Evolutionary conservation across 2,329 filamentous ascomycete genomes (phyloP).

Genomic region (Didymella sp.): DNA sequence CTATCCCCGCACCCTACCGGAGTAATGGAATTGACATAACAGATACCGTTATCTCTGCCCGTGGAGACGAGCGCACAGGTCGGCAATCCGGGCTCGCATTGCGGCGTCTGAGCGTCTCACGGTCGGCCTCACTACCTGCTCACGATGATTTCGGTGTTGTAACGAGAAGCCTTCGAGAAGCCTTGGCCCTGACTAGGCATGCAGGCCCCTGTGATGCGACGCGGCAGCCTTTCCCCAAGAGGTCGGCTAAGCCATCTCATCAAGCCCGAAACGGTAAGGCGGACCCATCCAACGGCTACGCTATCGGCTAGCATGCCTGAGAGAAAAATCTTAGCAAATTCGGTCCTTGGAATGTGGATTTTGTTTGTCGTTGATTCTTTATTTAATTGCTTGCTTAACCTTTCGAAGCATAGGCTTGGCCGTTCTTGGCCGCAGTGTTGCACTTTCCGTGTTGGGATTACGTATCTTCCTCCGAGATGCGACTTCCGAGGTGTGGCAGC

Average conservation of each 20-base stretch:
- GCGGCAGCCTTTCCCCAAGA: constrained; percentile 9
- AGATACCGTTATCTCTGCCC: constrained; percentile 18
- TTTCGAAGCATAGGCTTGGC: constrained; percentile 14
- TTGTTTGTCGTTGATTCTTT: constrained; percentile 21
- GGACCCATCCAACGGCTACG: background rate
- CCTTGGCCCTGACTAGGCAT: constrained; percentile 15
- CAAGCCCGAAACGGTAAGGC: background rate
- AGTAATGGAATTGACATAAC: constrained; percentile 23
- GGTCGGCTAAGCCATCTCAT: background rate
- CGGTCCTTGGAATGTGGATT: constrained; percentile 11
- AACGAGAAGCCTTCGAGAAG: constrained; percentile 17
- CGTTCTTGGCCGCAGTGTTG: constrained; percentile 18
- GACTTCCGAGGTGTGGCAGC: constrained; percentile 11
- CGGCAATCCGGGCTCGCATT: constrained; percentile 7
- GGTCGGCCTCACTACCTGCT: constrained; percentile 16
- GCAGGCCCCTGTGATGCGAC: constrained; percentile 12
- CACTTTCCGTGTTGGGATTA: constrained; percentile 11
- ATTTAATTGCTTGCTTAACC: constrained; percentile 17
- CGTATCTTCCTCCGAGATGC: constrained; percentile 22
- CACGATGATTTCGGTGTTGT: constrained; percentile 19
- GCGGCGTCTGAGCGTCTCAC: constrained; percentile 12
- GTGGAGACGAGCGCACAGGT: constrained; percentile 19
- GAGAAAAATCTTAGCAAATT: constrained; percentile 13
- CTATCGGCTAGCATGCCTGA: constrained; percentile 10
- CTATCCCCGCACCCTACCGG: constrained; percentile 15